Conservation (phyloP, 2,329 filamentous ascomycete species). For the Neonectria magnoliae region DNA sequence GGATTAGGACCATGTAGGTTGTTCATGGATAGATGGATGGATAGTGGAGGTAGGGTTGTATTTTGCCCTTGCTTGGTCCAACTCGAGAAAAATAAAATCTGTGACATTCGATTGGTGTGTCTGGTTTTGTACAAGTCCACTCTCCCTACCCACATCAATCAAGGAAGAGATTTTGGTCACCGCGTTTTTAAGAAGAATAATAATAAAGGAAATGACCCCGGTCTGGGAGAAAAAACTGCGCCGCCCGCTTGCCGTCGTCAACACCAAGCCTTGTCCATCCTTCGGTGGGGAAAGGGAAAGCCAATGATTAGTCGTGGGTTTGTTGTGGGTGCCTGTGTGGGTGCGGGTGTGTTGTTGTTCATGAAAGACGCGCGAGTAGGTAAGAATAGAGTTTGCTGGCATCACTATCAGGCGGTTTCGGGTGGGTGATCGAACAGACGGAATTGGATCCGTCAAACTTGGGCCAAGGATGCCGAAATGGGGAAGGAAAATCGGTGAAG, state of each 20-base stretch:
- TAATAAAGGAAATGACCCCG: conserved; percentile 20
- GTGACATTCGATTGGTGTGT: conserved; percentile 45
- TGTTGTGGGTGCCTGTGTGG: not conserved
- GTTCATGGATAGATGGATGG: conserved; percentile 12
- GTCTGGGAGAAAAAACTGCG: conserved; percentile 18
- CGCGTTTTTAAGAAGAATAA: conserved; percentile 17
- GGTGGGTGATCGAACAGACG: not conserved
- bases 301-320: not conserved
- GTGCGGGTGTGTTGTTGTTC: conserved; percentile 8
- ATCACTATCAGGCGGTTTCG: conserved; percentile 3
- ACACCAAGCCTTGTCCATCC: conserved; percentile 5
- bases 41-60: conserved; percentile 27
- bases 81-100: conserved; percentile 30
- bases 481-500: not conserved
- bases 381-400: conserved; percentile 5
- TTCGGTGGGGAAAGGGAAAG: conserved; percentile 1
- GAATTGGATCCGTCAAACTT: conserved; percentile 6
- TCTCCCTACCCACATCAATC: conserved; percentile 39
- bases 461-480: not conserved
- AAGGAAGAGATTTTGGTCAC: conserved; percentile 27
- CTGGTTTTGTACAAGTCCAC: conserved; percentile 42
- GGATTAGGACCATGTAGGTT: conserved; percentile 35
- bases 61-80: conserved; percentile 24
- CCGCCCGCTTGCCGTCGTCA: conserved; percentile 9
- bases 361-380: conserved; percentile 9